Conservation (phyloP, 2,329 filamentous ascomycete genomes). For the Xylariaceae sp. region DNA sequence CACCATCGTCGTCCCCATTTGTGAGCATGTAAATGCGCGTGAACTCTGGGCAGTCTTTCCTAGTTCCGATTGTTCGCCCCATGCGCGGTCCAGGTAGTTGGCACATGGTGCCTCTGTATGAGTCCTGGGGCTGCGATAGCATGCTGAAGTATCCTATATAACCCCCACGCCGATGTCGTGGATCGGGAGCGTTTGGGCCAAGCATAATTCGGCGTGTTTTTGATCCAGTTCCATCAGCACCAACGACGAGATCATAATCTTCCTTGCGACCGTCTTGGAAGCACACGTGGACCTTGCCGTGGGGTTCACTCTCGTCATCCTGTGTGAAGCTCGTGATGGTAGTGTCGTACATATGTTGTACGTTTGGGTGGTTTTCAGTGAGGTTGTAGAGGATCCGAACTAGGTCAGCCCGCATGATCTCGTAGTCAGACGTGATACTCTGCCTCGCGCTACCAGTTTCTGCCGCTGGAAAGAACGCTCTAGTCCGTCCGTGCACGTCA, state of each 20-base stretch:
- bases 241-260: conserved; percentile 58
- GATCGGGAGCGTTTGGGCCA: conserved; percentile 29
- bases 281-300: conserved; percentile 33
- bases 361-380: conserved; percentile 14
- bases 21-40: conserved; percentile 30
- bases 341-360: conserved; percentile 38
- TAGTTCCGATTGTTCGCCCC: conserved; percentile 23
- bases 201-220: conserved; percentile 49
- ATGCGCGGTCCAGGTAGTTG: conserved; percentile 7
- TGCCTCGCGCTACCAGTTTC: conserved; percentile 40
- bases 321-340: conserved; percentile 38
- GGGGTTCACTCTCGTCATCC: conserved; percentile 25
- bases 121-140: conserved; percentile 22
- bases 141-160: conserved; percentile 39
- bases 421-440: conserved; percentile 44
- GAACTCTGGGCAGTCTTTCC: conserved; percentile 26
- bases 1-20: conserved; percentile 2
- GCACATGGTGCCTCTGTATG: conserved; percentile 19
- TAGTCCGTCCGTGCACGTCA: conserved; percentile 34
- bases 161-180: conserved; percentile 28
- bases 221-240: conserved; percentile 60
- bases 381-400: conserved; percentile 41
- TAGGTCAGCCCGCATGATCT: conserved; percentile 45
- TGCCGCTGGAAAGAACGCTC: conserved; percentile 37
- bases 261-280: conserved; percentile 51